Conservation (phyloP, 2,329 filamentous ascomycete genomes). For the Fusarium bulbicola region DNA sequence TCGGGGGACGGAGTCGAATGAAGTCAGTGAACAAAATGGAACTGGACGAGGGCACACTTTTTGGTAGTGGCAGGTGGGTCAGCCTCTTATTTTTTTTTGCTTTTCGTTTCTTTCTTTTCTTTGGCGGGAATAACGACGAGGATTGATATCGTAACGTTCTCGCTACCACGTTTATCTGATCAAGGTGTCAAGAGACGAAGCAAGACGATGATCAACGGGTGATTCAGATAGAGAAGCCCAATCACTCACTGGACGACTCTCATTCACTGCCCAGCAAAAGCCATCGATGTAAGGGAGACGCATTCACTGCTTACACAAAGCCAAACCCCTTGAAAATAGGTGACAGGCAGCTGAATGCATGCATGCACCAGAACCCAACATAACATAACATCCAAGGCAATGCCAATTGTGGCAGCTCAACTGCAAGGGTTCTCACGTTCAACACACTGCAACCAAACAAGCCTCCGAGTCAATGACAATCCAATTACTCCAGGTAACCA, state of each 20-base stretch:
- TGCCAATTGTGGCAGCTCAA: slow-evolving; percentile 1
- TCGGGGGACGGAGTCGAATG: slow-evolving; percentile 34
- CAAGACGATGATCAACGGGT: neutral
- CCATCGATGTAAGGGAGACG: neutral
- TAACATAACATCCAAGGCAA: slow-evolving; percentile 5
- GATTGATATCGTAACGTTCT: neutral
- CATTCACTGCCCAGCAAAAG: neutral
- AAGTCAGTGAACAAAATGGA: neutral
- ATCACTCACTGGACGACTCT: neutral
- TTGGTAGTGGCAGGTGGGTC: slow-evolving; percentile 1
- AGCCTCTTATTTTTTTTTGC: neutral
- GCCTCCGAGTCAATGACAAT: slow-evolving; percentile 19
- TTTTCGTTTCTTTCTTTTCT: neutral
- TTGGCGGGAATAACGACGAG: neutral
- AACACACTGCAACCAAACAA: slow-evolving; percentile 1
- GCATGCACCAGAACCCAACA: neutral
- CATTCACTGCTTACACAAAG: slow-evolving; percentile 1
- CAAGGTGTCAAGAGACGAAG: neutral
- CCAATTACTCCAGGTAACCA: neutral
- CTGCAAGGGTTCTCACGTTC: slow-evolving; percentile 25
- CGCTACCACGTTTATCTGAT: neutral
- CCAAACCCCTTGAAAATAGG: neutral
- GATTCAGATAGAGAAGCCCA: neutral
- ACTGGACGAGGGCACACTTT: slow-evolving; percentile 13
- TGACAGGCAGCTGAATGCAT: slow-evolving; percentile 10